These are phyloP conservation scores for Kodamaea suecica DNA, from an alignment of 1,139 yeast species.

Conservation along the genomic window DNA sequence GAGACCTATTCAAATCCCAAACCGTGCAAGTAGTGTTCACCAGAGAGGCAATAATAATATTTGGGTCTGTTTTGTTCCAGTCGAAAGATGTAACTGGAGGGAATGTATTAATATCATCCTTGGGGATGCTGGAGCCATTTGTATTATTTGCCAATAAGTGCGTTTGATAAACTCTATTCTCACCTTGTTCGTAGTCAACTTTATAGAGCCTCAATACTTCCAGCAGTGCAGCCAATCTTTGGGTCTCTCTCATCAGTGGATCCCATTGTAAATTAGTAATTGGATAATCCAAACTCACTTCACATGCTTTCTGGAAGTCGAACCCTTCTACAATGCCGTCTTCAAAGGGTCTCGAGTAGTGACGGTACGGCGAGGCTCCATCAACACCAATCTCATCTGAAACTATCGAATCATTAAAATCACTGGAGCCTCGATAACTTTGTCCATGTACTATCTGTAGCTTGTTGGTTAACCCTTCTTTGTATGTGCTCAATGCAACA, in stretches of 20 bases:
- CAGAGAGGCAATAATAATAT: conserved; percentile 74
- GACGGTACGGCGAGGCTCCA: conserved; percentile 9
- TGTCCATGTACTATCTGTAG: conserved; percentile 48
- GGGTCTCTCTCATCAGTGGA: conserved; percentile 40
- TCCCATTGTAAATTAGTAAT: conserved; percentile 73
- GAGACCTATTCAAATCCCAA: conserved; percentile 70
- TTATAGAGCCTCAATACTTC: conserved; percentile 71
- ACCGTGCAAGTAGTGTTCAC: conserved; percentile 96
- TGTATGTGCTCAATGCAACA: conserved; percentile 64
- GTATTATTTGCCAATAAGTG: conserved; percentile 43
- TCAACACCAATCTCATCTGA: conserved; percentile 12
- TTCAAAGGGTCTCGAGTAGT: conserved; percentile 2
- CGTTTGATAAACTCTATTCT: conserved; percentile 36
- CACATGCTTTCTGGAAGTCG: conserved; percentile 51
- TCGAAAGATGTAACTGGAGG: conserved; percentile 93
- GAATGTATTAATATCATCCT: conserved; percentile 44
- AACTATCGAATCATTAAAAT: conserved; percentile 9
- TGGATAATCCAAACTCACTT: conserved; percentile 58
- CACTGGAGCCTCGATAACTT: conserved; percentile 21
- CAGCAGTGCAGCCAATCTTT: conserved; percentile 62
- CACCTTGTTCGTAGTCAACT: conserved; percentile 35
- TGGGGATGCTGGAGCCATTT: conserved; percentile 13
- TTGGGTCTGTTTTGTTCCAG: conserved; percentile 78
- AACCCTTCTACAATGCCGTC: conserved; percentile 33
- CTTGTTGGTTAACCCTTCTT: conserved; percentile 66